These are phyloP conservation scores for Pulveroboletus ravenelii DNA, from an alignment of 768 basidiomycete species.

Conservation along the genomic window DNA sequence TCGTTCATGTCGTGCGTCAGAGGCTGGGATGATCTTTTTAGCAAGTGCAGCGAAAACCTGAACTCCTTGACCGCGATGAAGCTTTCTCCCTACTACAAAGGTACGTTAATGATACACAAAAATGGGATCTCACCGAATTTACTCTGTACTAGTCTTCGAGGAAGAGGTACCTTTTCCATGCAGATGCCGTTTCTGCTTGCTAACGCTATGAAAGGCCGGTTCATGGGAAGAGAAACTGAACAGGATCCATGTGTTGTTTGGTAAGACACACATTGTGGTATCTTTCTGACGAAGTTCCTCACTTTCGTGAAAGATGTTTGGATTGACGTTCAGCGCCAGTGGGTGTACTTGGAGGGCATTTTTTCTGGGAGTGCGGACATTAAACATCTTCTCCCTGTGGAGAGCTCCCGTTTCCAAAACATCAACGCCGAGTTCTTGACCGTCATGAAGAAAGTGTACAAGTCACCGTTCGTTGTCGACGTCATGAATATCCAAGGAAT, in stretches of 20 bases:
- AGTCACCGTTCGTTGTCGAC: constrained; percentile 95
- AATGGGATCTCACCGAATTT: not conserved
- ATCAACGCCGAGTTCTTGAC: constrained; percentile 98
- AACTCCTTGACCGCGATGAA: constrained; percentile 98
- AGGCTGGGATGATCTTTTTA: constrained; percentile 96
- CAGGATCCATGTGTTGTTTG: constrained; percentile 93
- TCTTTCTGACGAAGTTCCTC: not conserved
- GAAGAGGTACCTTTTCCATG: constrained; percentile 57
- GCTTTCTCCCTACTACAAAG: constrained; percentile 96
- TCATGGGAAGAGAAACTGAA: constrained; percentile 98
- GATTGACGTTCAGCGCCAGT: constrained; percentile 99
- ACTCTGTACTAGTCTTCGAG: constrained; percentile 61
- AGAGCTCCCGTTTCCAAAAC: constrained; percentile 95
- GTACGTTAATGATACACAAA: constrained; percentile 32
- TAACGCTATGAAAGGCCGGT: constrained; percentile 49
- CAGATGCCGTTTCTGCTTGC: not conserved
- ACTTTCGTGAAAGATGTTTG: constrained; percentile 67
- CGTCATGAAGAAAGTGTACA: constrained; percentile 99
- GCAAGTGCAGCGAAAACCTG: constrained; percentile 94
- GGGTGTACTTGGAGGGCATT: constrained; percentile 99
- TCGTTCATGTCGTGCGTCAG: constrained; percentile 36
- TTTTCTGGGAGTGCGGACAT: constrained; percentile 99
- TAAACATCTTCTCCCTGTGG: constrained; percentile 96
- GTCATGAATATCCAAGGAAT: constrained; percentile 95
- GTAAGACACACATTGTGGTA: constrained; percentile 36